Conservation (phyloP, 805 yeast species). For the Wickerhamiella azymoides region DNA sequence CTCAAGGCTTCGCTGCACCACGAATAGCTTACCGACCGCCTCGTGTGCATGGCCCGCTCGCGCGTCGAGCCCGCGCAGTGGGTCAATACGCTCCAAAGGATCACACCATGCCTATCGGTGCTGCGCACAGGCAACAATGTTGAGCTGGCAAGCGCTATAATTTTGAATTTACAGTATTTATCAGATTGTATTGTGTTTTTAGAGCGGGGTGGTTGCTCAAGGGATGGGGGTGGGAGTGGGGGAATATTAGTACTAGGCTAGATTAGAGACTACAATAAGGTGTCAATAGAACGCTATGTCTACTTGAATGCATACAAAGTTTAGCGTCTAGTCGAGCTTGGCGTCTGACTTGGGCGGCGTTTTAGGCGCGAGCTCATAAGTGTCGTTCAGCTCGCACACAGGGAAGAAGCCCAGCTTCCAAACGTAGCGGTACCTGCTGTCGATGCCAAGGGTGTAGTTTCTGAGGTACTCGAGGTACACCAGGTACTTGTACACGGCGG, state of each 20-base stretch:
- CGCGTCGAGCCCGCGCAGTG: slow-evolving; percentile 73
- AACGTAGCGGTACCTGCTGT: slow-evolving; percentile 40
- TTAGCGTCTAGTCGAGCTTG: neutral
- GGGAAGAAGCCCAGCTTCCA: slow-evolving; percentile 44
- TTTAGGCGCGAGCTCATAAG: neutral
- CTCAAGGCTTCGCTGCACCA: slow-evolving; percentile 37
- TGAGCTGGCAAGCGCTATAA: neutral
- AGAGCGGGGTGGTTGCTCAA: too few species aligned
- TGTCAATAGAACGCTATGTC: too few species aligned
- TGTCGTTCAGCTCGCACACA: slow-evolving; percentile 11
- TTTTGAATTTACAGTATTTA: neutral
- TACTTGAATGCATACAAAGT: too few species aligned
- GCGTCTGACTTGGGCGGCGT: neutral
- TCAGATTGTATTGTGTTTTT: too few species aligned
- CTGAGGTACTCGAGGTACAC: slow-evolving; percentile 66
- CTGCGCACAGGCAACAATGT: neutral
- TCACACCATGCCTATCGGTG: slow-evolving; percentile 16
- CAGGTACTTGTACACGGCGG: slow-evolving; percentile 77
- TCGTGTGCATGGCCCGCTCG: slow-evolving; percentile 70
- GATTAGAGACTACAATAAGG: too few species aligned
- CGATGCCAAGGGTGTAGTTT: slow-evolving; percentile 46
- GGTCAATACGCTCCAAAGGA: slow-evolving; percentile 36
- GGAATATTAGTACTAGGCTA: too few species aligned
- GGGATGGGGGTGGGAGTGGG: too few species aligned
- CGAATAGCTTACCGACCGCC: slow-evolving; percentile 47